A percentile compares a stretch with the other conserved stretches of the same genome.
phyloP scores from a whole-genome alignment of 1,139 yeast genomes.

The Saccharomyces hybrid region DNA sequence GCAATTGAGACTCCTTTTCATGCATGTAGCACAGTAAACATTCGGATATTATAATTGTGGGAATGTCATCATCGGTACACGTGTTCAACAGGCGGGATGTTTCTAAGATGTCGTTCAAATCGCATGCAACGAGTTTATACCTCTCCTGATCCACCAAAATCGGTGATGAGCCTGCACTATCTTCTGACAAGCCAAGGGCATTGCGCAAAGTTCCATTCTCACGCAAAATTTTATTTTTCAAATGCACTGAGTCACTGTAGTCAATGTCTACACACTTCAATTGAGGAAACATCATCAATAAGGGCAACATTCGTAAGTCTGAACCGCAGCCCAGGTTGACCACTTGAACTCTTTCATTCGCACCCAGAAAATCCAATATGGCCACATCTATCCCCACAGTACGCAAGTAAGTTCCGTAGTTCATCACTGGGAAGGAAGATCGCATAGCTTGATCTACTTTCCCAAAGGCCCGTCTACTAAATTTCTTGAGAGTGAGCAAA shows the following conservation, averaged over 20 bases:
- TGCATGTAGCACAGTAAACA: conserved; percentile 81
- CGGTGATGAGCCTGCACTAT: conserved; percentile 15
- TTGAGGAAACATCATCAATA: conserved; percentile 21
- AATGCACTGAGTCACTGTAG: conserved; percentile 51
- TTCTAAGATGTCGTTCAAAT: conserved; percentile 20
- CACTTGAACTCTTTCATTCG: conserved; percentile 43
- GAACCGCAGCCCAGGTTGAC: conserved; percentile 92
- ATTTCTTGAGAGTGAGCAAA: conserved; percentile 13
- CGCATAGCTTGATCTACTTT: conserved; percentile 24
- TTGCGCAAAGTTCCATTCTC: conserved; percentile 19
- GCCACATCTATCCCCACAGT: conserved; percentile 54
- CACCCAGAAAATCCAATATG: conserved; percentile 42
- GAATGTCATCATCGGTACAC: conserved; percentile 36
- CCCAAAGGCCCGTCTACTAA: conserved; percentile 22
- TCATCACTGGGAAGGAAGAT: conserved; percentile 69
- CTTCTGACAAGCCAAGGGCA: conserved; percentile 15
- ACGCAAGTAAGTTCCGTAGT: conserved; percentile 75
- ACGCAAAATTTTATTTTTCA: conserved; percentile 46
- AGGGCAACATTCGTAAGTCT: conserved; percentile 53
- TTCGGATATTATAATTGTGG: conserved; percentile 76
- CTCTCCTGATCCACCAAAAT: neutral
- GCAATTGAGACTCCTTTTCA: conserved; percentile 46
- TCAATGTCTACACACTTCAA: conserved; percentile 66
- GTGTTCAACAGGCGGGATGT: conserved; percentile 14
- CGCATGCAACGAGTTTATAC: conserved; percentile 17